These are phyloP conservation scores for Sclerotinia sclerotiorum DNA, from an alignment of 2,329 filamentous ascomycete genomes.

Conservation along the genomic window DNA sequence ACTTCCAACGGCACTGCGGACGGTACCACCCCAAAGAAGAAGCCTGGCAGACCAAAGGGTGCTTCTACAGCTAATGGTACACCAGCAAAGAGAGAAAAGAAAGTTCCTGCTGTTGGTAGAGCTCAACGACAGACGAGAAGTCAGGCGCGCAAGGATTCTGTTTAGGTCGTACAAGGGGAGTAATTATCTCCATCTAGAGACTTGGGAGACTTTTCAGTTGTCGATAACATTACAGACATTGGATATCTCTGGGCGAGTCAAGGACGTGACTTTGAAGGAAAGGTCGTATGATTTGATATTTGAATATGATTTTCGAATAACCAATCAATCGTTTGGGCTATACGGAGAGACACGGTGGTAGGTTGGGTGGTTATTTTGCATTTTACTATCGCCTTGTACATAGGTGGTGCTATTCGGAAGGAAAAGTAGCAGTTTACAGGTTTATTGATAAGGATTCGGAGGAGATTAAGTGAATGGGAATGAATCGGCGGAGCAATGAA, in stretches of 20 bases:
- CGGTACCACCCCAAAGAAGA: constrained; percentile 33
- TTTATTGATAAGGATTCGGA: neutral
- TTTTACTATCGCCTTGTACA: constrained; percentile 12
- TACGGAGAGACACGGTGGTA: neutral
- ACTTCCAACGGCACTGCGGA: constrained; percentile 22
- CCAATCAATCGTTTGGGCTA: neutral
- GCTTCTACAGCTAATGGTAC: constrained; percentile 2
- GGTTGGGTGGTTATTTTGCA: neutral
- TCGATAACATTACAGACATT: neutral
- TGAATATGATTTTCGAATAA: constrained; percentile 2
- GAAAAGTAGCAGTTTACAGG: neutral
- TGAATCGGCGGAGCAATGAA: neutral
- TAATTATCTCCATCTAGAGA: neutral
- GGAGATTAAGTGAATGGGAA: neutral
- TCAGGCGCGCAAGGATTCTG: constrained; percentile 26
- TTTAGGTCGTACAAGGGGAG: neutral
- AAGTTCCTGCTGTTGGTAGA: constrained; percentile 33
- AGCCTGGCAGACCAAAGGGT: constrained; percentile 34
- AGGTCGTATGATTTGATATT: neutral
- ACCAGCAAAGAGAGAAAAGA: constrained; percentile 37
- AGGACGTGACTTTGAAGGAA: no score
- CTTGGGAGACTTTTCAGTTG: neutral
- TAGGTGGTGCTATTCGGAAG: neutral
- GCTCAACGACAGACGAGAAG: constrained; percentile 38
- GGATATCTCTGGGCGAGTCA: neutral